Percentiles rank a stretch among this genome's conserved stretches.
Evolutionary conservation across 1,284 basidiomycete species (phyloP).

Genomic region (Trametes hirsuta): DNA sequence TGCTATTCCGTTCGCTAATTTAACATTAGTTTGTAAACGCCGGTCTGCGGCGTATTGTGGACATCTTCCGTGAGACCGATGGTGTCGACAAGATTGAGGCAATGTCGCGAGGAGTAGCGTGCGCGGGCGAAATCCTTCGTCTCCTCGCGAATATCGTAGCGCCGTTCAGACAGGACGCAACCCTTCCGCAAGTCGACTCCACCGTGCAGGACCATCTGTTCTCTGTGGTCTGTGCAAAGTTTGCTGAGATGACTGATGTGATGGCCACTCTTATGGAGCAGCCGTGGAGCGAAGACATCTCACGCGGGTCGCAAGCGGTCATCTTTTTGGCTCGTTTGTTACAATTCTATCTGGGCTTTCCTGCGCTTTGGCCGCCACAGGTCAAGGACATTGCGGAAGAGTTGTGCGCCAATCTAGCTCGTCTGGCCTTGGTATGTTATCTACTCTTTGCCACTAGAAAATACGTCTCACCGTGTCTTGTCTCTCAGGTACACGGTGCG

Average conservation of each 20-base stretch:
- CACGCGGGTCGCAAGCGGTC: conserved; percentile 34
- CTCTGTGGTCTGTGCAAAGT: conserved; percentile 46
- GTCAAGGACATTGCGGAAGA: conserved; percentile 50
- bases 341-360: conserved; percentile 74
- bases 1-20: neutral
- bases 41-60: conserved; percentile 67
- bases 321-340: conserved; percentile 64
- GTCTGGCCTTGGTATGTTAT: conserved; percentile 56
- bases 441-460: too few relatives aligned
- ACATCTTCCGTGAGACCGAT: conserved; percentile 47
- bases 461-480: neutral
- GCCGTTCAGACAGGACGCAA: conserved; percentile 55
- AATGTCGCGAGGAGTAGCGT: conserved; percentile 47
- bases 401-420: conserved; percentile 52
- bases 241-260: conserved; percentile 46
- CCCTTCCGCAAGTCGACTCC: conserved; percentile 53
- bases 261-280: conserved; percentile 31
- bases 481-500: conserved; percentile 51
- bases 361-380: conserved; percentile 56
- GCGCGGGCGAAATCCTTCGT: conserved; percentile 69
- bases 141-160: conserved; percentile 69
- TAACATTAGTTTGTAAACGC: conserved; percentile 69
- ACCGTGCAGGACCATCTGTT: conserved; percentile 61
- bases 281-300: conserved; percentile 17
- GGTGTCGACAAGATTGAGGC: conserved; percentile 33